A percentile compares a stretch with the other conserved stretches of the same genome.
These are phyloP conservation scores for Poa annua DNA, from an alignment of 176 grass and related monocot species.

Conservation along the genomic window DNA sequence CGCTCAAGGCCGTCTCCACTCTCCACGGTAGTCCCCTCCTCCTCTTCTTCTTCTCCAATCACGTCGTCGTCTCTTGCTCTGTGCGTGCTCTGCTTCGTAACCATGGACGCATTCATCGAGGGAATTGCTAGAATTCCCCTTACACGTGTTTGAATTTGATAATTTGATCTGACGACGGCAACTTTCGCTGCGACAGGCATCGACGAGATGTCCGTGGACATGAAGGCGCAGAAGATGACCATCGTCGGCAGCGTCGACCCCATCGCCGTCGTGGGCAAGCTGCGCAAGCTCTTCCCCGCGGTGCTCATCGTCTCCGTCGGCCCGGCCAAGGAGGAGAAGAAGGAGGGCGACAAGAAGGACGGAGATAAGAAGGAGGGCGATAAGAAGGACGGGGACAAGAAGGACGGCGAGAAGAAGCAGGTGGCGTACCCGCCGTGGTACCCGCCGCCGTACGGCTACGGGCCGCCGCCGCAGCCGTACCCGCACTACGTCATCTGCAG, in stretches of 20 bases:
- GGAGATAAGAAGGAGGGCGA: neutral
- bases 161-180: neutral
- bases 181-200: constrained; percentile 47
- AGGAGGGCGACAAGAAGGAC: constrained; percentile 35
- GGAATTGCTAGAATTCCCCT: neutral
- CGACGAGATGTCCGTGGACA: constrained; percentile 64
- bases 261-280: constrained; percentile 50
- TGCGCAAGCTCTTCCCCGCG: constrained; percentile 51
- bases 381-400: constrained; percentile 20
- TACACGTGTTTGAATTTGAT: neutral
- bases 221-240: constrained; percentile 71
- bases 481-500: constrained; percentile 53
- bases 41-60: neutral
- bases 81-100: neutral
- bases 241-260: constrained; percentile 68
- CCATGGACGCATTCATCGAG: neutral
- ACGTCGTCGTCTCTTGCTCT: neutral
- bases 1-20: constrained; percentile 66
- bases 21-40: constrained; percentile 49
- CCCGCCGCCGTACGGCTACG: neutral
- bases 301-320: constrained; percentile 57
- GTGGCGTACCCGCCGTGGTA: constrained; percentile 24
- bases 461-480: neutral
- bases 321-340: constrained; percentile 73
- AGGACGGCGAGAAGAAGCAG: constrained; percentile 18